Evolutionary conservation across 2,329 filamentous ascomycete species (phyloP), one percentile per base, ranked within the genome.

Genomic region (Fusarium sp.): DNA sequence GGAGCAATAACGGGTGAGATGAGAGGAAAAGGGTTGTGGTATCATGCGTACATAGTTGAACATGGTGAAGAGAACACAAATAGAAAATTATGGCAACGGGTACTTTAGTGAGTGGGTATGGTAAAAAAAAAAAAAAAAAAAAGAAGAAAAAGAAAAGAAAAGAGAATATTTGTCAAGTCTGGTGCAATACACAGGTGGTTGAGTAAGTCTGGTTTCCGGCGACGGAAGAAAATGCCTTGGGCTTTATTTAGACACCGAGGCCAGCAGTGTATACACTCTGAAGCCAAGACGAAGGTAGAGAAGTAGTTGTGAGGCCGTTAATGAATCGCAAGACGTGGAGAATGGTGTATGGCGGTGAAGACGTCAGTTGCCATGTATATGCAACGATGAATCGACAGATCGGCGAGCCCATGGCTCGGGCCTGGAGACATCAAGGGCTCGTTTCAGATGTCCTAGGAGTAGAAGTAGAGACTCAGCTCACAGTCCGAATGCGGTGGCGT

Each of bases 401-500:
- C 14, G 33, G 42, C 33, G 36, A 53, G 48, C 38, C 33, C 33
- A 42, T 49, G 45, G 33, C 47, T 53, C 41, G 11, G 19, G 54
- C 42, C 46, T 38, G 42, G 25, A n/a, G 25, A 32, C 49, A 29
- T 45, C 36, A 21, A 27, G 45, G 33, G 46, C 27, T 36, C 48
- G 42, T 46, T 58, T 39, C 33, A 65, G 25, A 38, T 31, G 32
- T 27, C 39, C 23, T 21, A 6, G 9, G 4, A 32, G 14, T 8
- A 37, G 37, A 23, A 9, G 11, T 25, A n/a, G n/a, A 9, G 9
- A 15, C 17, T 47, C n/a, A 23, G 27, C 46, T 69, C 57, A 76
- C 53, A 71, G 71, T 11, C 72, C 70, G 53, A 74, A 75, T 8
- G 70, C 70, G 23, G 60, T 57, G 29, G 69, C 69, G 54, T 77